These are phyloP conservation scores for Trametes cingulata DNA, from an alignment of 768 basidiomycete species.

Conservation along the genomic window DNA sequence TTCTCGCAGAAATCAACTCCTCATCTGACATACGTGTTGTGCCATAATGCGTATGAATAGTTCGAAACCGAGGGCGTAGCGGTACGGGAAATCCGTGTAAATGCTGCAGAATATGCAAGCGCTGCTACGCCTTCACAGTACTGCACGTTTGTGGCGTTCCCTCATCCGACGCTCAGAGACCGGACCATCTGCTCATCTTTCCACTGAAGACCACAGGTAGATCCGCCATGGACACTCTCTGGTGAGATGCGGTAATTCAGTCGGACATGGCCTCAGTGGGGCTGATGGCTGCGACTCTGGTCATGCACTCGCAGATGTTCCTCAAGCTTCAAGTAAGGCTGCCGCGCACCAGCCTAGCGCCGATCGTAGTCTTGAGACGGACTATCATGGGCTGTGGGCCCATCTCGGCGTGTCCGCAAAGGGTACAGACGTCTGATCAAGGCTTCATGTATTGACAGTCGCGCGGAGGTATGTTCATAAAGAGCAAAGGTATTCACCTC, in stretches of 20 bases:
- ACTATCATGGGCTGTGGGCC: background rate
- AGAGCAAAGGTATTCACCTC: too few relatives aligned
- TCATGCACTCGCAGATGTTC: constrained; percentile 9
- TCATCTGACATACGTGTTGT: too few relatives aligned
- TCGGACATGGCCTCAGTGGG: background rate
- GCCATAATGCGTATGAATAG: too few relatives aligned
- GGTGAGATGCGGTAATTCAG: constrained; percentile 4
- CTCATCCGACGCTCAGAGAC: background rate
- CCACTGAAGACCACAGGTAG: background rate
- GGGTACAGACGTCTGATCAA: background rate
- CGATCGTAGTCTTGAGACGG: constrained; percentile 7
- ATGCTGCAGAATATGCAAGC: too few relatives aligned
- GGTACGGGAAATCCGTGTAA: too few relatives aligned
- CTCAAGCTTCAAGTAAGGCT: background rate
- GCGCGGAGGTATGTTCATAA: too few relatives aligned
- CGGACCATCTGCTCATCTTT: background rate
- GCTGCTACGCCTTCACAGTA: too few relatives aligned
- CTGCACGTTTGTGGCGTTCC: background rate
- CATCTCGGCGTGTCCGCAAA: background rate
- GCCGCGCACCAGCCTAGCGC: constrained; percentile 1
- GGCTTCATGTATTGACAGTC: background rate
- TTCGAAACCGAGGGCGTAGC: too few relatives aligned
- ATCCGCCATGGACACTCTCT: background rate
- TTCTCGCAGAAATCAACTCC: too few relatives aligned
- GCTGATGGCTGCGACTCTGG: constrained; percentile 9